A percentile compares a stretch with the other conserved stretches of the same genome.
phyloP scores from a whole-genome alignment of 176 grass and related monocot species.

The Ampelocalamus luodianensis region DNA sequence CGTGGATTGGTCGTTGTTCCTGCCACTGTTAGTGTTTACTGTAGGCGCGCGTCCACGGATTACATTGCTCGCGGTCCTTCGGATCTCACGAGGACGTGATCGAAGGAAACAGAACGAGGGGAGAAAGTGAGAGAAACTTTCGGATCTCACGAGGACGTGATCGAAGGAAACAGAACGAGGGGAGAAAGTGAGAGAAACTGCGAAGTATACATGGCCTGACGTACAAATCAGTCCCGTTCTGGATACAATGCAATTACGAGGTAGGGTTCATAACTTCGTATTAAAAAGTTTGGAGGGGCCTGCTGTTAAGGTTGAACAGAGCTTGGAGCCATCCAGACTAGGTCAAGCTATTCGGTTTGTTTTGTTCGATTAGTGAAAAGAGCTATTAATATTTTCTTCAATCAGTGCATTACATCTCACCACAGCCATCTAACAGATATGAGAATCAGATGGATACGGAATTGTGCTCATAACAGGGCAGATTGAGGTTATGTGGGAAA shows the following conservation, averaged over 20 bases:
- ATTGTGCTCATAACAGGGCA: background rate
- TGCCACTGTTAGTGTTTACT: background rate
- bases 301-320: background rate
- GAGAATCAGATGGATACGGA: background rate
- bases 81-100: background rate
- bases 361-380: background rate
- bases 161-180: background rate
- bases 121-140: background rate
- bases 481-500: background rate
- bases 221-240: background rate
- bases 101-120: background rate
- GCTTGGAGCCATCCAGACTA: background rate
- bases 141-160: background rate
- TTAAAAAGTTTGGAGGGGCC: background rate
- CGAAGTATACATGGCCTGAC: background rate
- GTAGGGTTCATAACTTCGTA: background rate
- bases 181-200: background rate
- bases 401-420: background rate
- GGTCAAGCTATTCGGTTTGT: background rate
- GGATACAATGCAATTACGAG: background rate
- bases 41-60: background rate
- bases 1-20: background rate
- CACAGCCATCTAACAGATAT: background rate
- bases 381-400: no score
- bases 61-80: background rate